Conservation (phyloP, 139 green algal species). For the Chlamydomonas urium region DNA sequence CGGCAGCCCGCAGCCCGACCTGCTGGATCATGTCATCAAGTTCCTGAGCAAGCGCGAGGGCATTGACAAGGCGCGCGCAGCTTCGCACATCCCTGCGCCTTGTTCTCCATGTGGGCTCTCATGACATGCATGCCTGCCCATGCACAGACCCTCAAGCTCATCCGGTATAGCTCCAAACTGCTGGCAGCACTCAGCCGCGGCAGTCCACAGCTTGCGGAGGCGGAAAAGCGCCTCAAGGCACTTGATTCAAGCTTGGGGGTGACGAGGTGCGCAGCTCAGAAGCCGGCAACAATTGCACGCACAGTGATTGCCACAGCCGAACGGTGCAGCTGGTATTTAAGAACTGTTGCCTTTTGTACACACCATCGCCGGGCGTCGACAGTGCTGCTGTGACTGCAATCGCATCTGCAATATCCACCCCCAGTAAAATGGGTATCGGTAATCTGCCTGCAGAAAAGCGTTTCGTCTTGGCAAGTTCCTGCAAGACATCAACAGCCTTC, state of each 20-base stretch:
- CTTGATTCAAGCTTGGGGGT: slow-evolving; percentile 64
- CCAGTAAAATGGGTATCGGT: neutral
- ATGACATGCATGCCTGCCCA: neutral
- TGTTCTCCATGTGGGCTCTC: neutral
- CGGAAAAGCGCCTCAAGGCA: slow-evolving; percentile 28
- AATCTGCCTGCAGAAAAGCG: slow-evolving; percentile 55
- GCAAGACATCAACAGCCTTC: slow-evolving; percentile 60
- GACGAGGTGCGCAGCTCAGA: slow-evolving; percentile 39
- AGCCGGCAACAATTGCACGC: neutral
- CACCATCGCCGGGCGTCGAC: too few species aligned
- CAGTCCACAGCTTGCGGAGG: slow-evolving; percentile 29
- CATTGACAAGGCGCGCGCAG: neutral
- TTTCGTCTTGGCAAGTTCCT: slow-evolving; percentile 82
- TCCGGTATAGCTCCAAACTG: slow-evolving; percentile 66
- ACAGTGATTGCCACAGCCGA: neutral
- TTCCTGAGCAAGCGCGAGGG: neutral
- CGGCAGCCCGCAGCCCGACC: too few species aligned
- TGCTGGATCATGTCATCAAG: neutral
- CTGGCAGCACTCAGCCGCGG: slow-evolving; percentile 43
- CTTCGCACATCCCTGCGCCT: too few species aligned
- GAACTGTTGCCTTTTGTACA: neutral
- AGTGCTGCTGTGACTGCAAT: neutral
- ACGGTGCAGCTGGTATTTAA: neutral
- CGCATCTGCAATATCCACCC: neutral
- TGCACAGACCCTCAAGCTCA: slow-evolving; percentile 50